Percentiles rank a stretch among this genome's conserved stretches.
Conservation (phyloP, 208 protist species). For the Angomonas ambiguus region DNA sequence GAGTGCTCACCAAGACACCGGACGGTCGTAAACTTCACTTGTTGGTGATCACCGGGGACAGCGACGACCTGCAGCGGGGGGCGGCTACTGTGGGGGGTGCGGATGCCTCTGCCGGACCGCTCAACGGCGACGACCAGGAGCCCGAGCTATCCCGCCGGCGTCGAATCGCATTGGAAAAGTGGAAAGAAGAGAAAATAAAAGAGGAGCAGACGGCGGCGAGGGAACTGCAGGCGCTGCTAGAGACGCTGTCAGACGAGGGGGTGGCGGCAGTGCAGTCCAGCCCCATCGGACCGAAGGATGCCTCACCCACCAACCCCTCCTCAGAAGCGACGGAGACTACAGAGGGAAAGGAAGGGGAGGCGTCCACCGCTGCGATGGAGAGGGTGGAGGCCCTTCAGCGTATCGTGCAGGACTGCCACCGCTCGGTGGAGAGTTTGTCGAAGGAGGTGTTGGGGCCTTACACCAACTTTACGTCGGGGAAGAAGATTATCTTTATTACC, state of each 20-base stretch:
- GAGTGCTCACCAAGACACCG: conserved; percentile 66
- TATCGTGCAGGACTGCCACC: neutral
- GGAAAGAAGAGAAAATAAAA: neutral
- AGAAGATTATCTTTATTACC: conserved; percentile 85
- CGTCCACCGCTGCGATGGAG: neutral
- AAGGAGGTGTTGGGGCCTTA: conserved; percentile 52
- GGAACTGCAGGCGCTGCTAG: neutral
- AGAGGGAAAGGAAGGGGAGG: neutral
- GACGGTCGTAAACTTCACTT: conserved; percentile 83
- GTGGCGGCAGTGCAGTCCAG: too few relatives aligned
- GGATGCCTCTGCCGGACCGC: too few relatives aligned
- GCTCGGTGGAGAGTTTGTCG: neutral
- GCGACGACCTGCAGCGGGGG: conserved; percentile 5
- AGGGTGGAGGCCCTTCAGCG: neutral
- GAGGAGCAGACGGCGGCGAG: neutral
- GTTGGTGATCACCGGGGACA: conserved; percentile 69
- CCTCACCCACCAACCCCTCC: too few relatives aligned
- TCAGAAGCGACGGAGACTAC: too few relatives aligned
- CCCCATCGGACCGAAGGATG: too few relatives aligned
- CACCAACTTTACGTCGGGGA: conserved; percentile 65
- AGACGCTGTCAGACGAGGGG: neutral
- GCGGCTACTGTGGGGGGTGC: too few relatives aligned
- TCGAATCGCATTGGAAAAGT: neutral
- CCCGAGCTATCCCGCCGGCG: neutral
- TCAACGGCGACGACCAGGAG: neutral